Evolutionary conservation across 441 rosid genomes (phyloP), one percentile per base, ranked within the genome.

Genomic region (Populus trichocarpa): DNA sequence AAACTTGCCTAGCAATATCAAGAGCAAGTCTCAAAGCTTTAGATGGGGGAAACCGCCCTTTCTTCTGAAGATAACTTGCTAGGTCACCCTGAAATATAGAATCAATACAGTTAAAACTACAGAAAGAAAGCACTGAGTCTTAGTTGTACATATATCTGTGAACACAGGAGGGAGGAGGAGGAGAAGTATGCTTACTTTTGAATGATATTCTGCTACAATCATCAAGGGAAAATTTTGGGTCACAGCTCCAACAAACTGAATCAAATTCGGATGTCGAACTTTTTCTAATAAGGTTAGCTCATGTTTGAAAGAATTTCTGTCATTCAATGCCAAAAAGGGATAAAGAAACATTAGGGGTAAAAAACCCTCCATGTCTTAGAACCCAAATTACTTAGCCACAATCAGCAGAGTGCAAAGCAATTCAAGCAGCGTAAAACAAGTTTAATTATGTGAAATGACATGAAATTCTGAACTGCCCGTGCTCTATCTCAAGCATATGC

Each of bases 201-300:
- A 85, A 85, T 89, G 97, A 84, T 90, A 90, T 87, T 96, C 99
- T 35, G 86, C 82, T 73, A 94, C 97, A 84, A 96, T 92, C 99
- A 96, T 96, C 98, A 94, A 90, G 35, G 99, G 99, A 75, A 90
- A 80, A 74, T 96, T 94, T 85, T 96, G 99, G 64, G 99, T 96
- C 72, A 96, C 99, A 73, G 99, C 99, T 81, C 99, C 99, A 77
- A 96, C 97, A 90, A 96, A 96, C 83, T 96, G 99, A 82, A 96
- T 92, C 79, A 96, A 90, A 82, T 96, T 96, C 30, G 99, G 99
- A 90, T 96, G 99, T 71, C 99, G 89, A 59, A 90, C 98, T 86
- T 90, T 94, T 86, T 92, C 97, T 75, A 96, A 85, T 78, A 91
- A 77, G 80, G 95, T 95, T 53, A 96, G 89, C 88, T 96, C 99